Percentiles rank a stretch among this genome's conserved stretches.
These are phyloP conservation scores for Leptodermis oblonga DNA, from an alignment of 257 asterid species.

Conservation along the genomic window DNA sequence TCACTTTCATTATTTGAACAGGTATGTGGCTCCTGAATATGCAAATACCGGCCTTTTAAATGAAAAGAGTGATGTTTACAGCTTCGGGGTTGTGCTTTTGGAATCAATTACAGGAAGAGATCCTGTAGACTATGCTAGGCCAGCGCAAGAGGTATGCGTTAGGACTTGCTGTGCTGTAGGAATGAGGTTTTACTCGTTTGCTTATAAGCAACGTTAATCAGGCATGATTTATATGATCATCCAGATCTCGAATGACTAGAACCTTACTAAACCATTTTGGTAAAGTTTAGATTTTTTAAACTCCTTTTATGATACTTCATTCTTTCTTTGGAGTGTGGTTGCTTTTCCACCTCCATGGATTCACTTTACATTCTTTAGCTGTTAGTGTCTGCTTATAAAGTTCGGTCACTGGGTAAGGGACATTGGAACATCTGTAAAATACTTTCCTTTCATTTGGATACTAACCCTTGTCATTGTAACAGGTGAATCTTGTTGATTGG, in stretches of 20 bases:
- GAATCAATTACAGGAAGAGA: conserved; percentile 97
- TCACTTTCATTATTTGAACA: conserved; percentile 25
- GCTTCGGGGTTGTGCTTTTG: conserved; percentile 83
- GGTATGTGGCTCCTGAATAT: conserved; percentile 98
- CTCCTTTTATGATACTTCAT: neutral
- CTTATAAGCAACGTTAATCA: neutral
- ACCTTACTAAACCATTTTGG: neutral
- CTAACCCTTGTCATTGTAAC: conserved; percentile 11
- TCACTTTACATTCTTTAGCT: neutral
- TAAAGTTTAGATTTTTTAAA: neutral
- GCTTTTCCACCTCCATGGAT: neutral
- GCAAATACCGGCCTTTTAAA: conserved; percentile 91
- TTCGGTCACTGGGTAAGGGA: neutral
- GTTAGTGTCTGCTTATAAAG: neutral
- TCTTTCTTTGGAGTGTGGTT: neutral
- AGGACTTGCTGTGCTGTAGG: neutral
- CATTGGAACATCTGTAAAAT: neutral
- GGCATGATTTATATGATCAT: neutral
- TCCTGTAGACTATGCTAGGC: conserved; percentile 95
- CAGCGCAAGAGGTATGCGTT: conserved; percentile 77
- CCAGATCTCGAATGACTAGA: neutral
- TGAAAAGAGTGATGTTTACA: conserved; percentile 90
- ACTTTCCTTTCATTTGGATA: neutral
- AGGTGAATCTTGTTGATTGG: conserved; percentile 99
- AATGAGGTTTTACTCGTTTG: neutral